Conservation (phyloP, 208 protist genomes). For the Entamoeba dispar region DNA sequence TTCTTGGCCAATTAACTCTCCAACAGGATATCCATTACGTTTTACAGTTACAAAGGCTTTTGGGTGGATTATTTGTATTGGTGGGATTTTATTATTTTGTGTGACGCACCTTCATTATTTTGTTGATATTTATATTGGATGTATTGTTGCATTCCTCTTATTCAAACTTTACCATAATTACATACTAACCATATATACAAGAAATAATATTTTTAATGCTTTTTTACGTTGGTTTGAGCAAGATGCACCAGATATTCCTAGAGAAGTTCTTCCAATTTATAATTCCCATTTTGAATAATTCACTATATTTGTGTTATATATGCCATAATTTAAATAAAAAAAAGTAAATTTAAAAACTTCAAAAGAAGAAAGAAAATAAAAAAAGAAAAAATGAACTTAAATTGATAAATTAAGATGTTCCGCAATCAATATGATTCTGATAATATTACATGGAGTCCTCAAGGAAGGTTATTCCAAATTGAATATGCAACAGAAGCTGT, state of each 20-base stretch:
- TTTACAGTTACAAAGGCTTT: background rate
- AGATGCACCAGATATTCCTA: background rate
- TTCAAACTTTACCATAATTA: background rate
- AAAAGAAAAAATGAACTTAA: background rate
- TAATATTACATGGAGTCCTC: background rate
- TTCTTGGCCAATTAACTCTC: background rate
- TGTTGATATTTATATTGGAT: background rate
- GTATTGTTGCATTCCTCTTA: background rate
- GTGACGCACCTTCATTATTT: background rate
- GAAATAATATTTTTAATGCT: background rate
- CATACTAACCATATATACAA: background rate
- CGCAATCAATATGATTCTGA: background rate
- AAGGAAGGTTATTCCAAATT: slow-evolving; percentile 8
- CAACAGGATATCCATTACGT: background rate
- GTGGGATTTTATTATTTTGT: background rate
- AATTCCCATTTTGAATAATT: too few relatives aligned
- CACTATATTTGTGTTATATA: too few relatives aligned
- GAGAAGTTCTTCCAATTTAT: background rate
- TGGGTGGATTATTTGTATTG: background rate
- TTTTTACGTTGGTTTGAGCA: background rate
- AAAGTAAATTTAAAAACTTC: too few relatives aligned
- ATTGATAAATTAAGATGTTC: background rate
- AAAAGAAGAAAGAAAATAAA: too few relatives aligned
- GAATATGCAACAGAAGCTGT: slow-evolving; percentile 20
- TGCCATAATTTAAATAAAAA: too few relatives aligned